phyloP scores from a whole-genome alignment of 768 basidiomycete species.

The Trametes maxima region DNA sequence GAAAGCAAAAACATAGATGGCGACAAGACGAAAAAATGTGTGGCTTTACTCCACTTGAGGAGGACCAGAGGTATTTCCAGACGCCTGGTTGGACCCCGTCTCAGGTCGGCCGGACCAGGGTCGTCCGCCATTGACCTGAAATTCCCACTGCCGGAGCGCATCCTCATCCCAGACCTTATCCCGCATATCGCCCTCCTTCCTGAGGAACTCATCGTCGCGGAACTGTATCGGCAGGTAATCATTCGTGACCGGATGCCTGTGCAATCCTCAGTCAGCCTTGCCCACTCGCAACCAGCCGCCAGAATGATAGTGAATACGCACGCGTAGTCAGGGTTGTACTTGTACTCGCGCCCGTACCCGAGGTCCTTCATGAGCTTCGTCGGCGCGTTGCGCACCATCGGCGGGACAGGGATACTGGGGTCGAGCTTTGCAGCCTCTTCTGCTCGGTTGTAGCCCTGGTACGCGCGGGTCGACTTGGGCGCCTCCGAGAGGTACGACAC shows the following conservation, averaged over 20 bases:
- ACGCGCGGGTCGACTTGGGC: slow-evolving; percentile 78
- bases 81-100: neutral
- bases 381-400: slow-evolving; percentile 78
- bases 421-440: slow-evolving; percentile 61
- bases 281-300: neutral
- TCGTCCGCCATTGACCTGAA: slow-evolving; percentile 41
- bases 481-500: slow-evolving; percentile 82
- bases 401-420: slow-evolving; percentile 61
- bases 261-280: neutral
- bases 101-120: slow-evolving; percentile 38
- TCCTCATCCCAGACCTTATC: slow-evolving; percentile 54
- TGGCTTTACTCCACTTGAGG: neutral
- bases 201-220: slow-evolving; percentile 40
- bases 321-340: slow-evolving; percentile 51
- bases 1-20: slow-evolving; percentile 3
- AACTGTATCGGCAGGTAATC: slow-evolving; percentile 52
- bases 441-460: slow-evolving; percentile 74
- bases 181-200: slow-evolving; percentile 38
- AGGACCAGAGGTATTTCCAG: neutral
- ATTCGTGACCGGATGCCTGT: slow-evolving; percentile 54
- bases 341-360: slow-evolving; percentile 51
- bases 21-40: neutral
- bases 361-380: slow-evolving; percentile 58
- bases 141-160: slow-evolving; percentile 48
- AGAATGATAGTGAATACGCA: slow-evolving; percentile 24